Conservation (phyloP, 495 filamentous ascomycete genomes). For the Aspergillus saccharolyticus region DNA sequence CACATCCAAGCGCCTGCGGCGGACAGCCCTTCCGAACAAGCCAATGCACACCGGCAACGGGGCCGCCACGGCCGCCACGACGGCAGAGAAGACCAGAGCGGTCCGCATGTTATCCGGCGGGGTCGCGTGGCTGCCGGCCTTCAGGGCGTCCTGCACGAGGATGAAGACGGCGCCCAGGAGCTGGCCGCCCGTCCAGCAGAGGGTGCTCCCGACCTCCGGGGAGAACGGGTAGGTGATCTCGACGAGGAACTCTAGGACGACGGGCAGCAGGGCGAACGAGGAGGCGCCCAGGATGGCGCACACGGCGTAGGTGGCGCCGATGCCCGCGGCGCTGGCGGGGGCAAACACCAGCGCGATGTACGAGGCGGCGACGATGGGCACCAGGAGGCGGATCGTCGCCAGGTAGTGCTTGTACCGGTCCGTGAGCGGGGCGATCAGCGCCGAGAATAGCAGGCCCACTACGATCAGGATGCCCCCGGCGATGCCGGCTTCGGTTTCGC, state of each 20-base stretch:
- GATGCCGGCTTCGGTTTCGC: constrained; percentile 78
- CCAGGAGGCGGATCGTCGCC: constrained; percentile 63
- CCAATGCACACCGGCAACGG: constrained; percentile 66
- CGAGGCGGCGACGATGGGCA: constrained; percentile 66
- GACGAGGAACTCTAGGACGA: constrained; percentile 80
- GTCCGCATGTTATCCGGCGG: constrained; percentile 67
- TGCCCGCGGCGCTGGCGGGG: constrained; percentile 61
- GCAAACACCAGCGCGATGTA: constrained; percentile 82
- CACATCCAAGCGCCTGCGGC: constrained; percentile 52
- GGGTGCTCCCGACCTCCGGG: constrained; percentile 78
- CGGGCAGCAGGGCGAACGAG: constrained; percentile 74
- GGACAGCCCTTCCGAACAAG: constrained; percentile 52
- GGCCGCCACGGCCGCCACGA: constrained; percentile 58
- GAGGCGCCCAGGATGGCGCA: constrained; percentile 66
- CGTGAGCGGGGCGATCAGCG: constrained; percentile 71
- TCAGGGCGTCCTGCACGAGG: constrained; percentile 73
- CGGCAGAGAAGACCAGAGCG: constrained; percentile 74
- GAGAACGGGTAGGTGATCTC: constrained; percentile 82
- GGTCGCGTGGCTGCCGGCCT: constrained; percentile 46
- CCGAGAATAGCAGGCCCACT: constrained; percentile 72
- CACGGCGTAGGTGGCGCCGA: constrained; percentile 63
- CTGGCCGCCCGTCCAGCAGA: constrained; percentile 76
- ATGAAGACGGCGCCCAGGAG: constrained; percentile 76
- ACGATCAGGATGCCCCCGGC: constrained; percentile 87
- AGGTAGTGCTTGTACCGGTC: constrained; percentile 81